Evolutionary conservation across 108 stramenopile species (phyloP).

Genomic region (Aurantiochytrium sp.): DNA sequence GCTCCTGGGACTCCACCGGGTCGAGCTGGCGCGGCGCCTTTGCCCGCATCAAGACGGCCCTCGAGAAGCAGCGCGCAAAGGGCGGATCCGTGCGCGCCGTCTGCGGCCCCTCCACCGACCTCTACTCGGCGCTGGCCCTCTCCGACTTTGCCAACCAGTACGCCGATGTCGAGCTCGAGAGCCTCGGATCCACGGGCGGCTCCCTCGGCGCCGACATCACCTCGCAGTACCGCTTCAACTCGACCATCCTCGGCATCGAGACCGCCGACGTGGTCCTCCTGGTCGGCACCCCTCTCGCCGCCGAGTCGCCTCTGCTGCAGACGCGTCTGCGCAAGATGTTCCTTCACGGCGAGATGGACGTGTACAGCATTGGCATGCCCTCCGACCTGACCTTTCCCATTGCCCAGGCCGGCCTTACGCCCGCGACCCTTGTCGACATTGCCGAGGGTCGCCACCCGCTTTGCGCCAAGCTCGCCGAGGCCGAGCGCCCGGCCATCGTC

Average conservation of each 20-base stretch:
- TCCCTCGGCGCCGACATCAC: constrained; percentile 32
- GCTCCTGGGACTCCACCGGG: not conserved
- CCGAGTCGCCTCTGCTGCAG: constrained; percentile 38
- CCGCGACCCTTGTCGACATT: constrained; percentile 22
- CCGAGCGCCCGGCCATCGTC: constrained; percentile 37
- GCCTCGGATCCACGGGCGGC: constrained; percentile 25
- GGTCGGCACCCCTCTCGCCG: constrained; percentile 31
- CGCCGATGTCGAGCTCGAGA: constrained; percentile 29
- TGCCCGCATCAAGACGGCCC: constrained; percentile 28
- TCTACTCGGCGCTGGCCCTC: constrained; percentile 35
- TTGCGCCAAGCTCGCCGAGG: constrained; percentile 26
- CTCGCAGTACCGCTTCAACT: constrained; percentile 31
- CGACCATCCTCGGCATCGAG: constrained; percentile 4
- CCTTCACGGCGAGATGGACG: constrained; percentile 32
- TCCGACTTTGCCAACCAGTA: constrained; percentile 33
- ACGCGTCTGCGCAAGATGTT: constrained; percentile 38
- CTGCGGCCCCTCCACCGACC: constrained; percentile 29
- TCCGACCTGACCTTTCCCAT: constrained; percentile 36
- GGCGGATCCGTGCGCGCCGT: constrained; percentile 15
- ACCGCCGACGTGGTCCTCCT: constrained; percentile 34
- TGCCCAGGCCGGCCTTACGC: constrained; percentile 34
- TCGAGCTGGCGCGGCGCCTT: constrained; percentile 26
- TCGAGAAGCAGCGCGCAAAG: not conserved
- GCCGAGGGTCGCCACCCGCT: constrained; percentile 29
- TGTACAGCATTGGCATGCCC: constrained; percentile 32